Evolutionary conservation across 2,329 filamentous ascomycete genomes (phyloP).

Genomic region (Xylaria hypoxylon): DNA sequence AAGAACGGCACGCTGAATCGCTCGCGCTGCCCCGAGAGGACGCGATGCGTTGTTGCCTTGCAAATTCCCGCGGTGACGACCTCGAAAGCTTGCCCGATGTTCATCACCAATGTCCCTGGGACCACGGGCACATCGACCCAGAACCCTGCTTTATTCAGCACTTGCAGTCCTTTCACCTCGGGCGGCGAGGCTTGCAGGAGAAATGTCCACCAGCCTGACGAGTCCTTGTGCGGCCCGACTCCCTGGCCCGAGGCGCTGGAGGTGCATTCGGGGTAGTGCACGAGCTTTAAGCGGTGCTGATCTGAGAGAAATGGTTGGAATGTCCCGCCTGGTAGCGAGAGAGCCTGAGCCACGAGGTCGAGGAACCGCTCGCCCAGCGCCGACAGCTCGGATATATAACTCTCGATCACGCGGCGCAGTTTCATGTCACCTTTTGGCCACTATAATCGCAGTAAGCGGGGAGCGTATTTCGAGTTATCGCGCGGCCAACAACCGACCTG

Average conservation of each 20-base stretch:
- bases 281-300: conserved; percentile 70
- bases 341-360: conserved; percentile 66
- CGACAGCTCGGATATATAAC: conserved; percentile 65
- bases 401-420: conserved; percentile 55
- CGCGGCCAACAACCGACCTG: conserved; percentile 52
- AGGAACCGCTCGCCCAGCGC: conserved; percentile 65
- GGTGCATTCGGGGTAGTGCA: conserved; percentile 60
- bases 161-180: conserved; percentile 61
- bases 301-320: conserved; percentile 66
- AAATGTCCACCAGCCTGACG: conserved; percentile 73
- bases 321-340: conserved; percentile 60
- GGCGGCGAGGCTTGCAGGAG: conserved; percentile 69
- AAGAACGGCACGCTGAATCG: conserved; percentile 61
- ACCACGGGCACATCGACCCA: conserved; percentile 65
- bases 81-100: conserved; percentile 69
- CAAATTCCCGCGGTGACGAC: conserved; percentile 66
- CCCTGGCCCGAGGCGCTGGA: conserved; percentile 57
- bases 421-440: conserved; percentile 56
- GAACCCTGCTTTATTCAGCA: conserved; percentile 58
- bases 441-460: conserved; percentile 43
- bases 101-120: conserved; percentile 65
- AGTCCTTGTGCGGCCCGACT: conserved; percentile 72
- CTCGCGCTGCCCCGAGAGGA: conserved; percentile 52
- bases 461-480: too few relatives aligned
- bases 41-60: conserved; percentile 63